Conservation (phyloP, 495 filamentous ascomycete genomes). For the Penicillium coprophilum region DNA sequence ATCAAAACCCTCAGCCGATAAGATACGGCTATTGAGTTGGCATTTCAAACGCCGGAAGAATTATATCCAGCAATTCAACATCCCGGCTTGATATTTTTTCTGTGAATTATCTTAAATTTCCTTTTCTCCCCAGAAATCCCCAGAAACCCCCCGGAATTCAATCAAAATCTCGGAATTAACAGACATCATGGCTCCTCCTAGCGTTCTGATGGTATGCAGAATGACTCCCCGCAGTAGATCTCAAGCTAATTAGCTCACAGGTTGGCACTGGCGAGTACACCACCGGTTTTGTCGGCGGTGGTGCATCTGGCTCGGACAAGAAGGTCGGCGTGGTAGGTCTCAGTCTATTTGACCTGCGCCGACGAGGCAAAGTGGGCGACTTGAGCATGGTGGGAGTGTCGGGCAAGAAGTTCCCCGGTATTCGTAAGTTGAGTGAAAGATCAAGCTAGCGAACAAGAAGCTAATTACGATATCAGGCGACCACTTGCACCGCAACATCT, state of each 20-base stretch:
- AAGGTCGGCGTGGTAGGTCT: conserved; percentile 91
- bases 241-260: conserved; percentile 38
- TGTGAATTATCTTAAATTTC: conserved; percentile 17
- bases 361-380: conserved; percentile 82
- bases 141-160: neutral
- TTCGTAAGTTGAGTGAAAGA: conserved; percentile 56
- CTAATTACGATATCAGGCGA: conserved; percentile 52
- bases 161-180: neutral
- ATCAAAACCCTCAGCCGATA: conserved; percentile 7
- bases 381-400: conserved; percentile 89
- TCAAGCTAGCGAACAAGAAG: neutral
- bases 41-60: conserved; percentile 34
- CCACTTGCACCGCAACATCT: conserved; percentile 87
- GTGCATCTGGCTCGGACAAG: conserved; percentile 80
- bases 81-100: neutral
- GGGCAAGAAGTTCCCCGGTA: conserved; percentile 85
- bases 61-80: conserved; percentile 25
- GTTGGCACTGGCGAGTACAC: conserved; percentile 95
- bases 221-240: neutral
- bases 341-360: conserved; percentile 83
- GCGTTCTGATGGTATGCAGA: conserved; percentile 76
- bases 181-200: conserved; percentile 67
- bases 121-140: conserved; percentile 2
- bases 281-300: conserved; percentile 80
- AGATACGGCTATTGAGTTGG: conserved; percentile 33